Conservation (phyloP, 2,329 filamentous ascomycete species). For the Fusarium beomiforme region DNA sequence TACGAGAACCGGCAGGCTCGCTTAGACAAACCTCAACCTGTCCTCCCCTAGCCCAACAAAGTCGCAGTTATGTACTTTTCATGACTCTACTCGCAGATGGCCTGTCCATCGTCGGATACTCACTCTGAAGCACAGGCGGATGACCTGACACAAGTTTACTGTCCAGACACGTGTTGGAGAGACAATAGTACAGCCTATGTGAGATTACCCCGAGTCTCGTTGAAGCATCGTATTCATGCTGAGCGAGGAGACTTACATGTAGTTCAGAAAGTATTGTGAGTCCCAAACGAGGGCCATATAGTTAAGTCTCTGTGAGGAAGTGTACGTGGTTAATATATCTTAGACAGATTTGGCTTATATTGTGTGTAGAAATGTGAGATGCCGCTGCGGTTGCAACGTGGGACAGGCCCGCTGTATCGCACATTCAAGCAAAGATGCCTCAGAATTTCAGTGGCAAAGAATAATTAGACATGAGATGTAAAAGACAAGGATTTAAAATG, state of each 20-base stretch:
- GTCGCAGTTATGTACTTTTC: conserved; percentile 14
- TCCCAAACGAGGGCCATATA: not conserved
- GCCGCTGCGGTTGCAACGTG: conserved; percentile 37
- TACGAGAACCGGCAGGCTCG: conserved; percentile 32
- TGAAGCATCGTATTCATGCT: conserved; percentile 1
- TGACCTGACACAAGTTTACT: conserved; percentile 19
- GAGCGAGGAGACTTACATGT: conserved; percentile 1
- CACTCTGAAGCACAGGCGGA: conserved; percentile 29
- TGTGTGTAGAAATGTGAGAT: conserved; percentile 37
- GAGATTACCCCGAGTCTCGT: conserved; percentile 6
- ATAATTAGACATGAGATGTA: conserved; percentile 5
- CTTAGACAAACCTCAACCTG: conserved; percentile 34
- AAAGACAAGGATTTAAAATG: not conserved
- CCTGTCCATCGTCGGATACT: conserved; percentile 30
- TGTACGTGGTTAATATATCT: conserved; percentile 23
- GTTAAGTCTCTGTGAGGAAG: not conserved
- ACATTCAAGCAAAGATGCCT: conserved; percentile 7
- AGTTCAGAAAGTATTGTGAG: not conserved
- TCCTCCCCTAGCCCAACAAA: not conserved
- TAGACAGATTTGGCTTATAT: conserved; percentile 18
- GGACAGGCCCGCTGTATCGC: conserved; percentile 20
- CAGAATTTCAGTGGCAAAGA: not conserved
- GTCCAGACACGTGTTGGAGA: conserved; percentile 33
- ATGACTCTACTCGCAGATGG: conserved; percentile 18
- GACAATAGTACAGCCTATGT: conserved; percentile 23